Conservation (phyloP, 768 basidiomycete species). For the Polyporus arcularius region DNA sequence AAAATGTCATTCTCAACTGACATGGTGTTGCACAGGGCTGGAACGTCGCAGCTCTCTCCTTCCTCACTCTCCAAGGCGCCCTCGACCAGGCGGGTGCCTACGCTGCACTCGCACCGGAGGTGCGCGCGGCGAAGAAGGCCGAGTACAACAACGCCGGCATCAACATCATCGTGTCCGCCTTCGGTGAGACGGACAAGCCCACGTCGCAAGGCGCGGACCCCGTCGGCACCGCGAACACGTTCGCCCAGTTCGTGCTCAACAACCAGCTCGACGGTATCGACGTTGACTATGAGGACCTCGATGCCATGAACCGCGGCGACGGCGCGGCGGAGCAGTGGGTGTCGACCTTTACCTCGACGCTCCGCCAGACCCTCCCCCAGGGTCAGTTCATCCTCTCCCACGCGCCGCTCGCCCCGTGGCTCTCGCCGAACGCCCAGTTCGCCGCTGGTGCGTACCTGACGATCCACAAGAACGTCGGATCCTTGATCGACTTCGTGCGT, state of each 20-base stretch:
- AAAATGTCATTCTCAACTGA: too few species aligned
- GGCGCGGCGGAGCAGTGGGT: slow-evolving; percentile 26
- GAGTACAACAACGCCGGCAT: slow-evolving; percentile 25
- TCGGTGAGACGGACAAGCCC: slow-evolving; percentile 32
- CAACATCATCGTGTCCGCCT: slow-evolving; percentile 24
- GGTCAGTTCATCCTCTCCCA: slow-evolving; percentile 23
- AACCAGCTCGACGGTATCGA: slow-evolving; percentile 29
- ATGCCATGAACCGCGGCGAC: slow-evolving; percentile 20
- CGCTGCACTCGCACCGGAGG: background rate
- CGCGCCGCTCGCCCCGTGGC: slow-evolving; percentile 29
- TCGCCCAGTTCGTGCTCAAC: slow-evolving; percentile 37
- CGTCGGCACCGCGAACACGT: slow-evolving; percentile 30
- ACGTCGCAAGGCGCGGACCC: slow-evolving; percentile 32
- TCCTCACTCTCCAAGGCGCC: slow-evolving; percentile 11
- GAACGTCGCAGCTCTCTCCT: slow-evolving; percentile 14
- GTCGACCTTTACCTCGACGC: slow-evolving; percentile 23
- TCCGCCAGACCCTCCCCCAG: slow-evolving; percentile 25
- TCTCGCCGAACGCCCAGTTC: slow-evolving; percentile 21
- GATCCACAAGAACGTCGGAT: slow-evolving; percentile 53
- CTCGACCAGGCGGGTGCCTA: slow-evolving; percentile 12
- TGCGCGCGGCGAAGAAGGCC: slow-evolving; percentile 20
- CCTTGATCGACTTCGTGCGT: slow-evolving; percentile 56
- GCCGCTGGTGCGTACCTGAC: slow-evolving; percentile 53
- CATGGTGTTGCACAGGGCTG: background rate
- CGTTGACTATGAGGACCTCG: slow-evolving; percentile 27